phyloP scores from a whole-genome alignment of 1,139 yeast genomes.

The Pichia norvegensis region DNA sequence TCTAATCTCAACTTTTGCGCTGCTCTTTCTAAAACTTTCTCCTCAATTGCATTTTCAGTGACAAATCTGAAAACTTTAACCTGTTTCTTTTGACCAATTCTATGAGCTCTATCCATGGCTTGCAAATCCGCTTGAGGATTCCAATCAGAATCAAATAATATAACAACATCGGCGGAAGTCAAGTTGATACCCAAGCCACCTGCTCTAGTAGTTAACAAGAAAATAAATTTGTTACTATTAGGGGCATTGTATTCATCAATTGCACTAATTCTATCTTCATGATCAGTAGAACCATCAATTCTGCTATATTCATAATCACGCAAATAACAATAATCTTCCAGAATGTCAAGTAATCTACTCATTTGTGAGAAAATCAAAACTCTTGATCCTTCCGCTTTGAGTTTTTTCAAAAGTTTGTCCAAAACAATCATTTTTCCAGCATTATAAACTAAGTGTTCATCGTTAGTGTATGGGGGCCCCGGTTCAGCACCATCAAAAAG shows the following conservation, averaged over 20 bases:
- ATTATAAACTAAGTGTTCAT: conserved; percentile 82
- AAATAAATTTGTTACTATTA: conserved; percentile 73
- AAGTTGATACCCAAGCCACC: conserved; percentile 96
- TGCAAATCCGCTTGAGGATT: conserved; percentile 98
- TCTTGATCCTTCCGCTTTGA: conserved; percentile 74
- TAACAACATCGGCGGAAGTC: conserved; percentile 87
- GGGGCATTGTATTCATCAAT: conserved; percentile 89
- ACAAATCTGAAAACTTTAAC: conserved; percentile 87
- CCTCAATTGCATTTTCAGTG: conserved; percentile 94
- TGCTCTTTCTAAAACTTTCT: conserved; percentile 90
- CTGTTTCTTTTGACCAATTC: conserved; percentile 96
- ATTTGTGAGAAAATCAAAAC: conserved; percentile 91
- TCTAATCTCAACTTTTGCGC: conserved; percentile 89
- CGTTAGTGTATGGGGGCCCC: conserved; percentile 96
- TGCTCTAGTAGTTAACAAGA: conserved; percentile 91
- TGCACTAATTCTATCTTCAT: conserved; percentile 85
- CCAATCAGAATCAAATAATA: conserved; percentile 94
- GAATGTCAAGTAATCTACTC: conserved; percentile 84
- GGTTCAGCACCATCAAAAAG: conserved; percentile 98
- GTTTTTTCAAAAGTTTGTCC: conserved; percentile 70
- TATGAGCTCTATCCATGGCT: conserved; percentile 98
- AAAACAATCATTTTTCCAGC: conserved; percentile 86
- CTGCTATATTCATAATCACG: conserved; percentile 83
- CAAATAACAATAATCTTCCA: conserved; percentile 86
- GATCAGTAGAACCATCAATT: conserved; percentile 92